phyloP scores from a whole-genome alignment of 495 filamentous ascomycete species.

The Penicillium ucsense region DNA sequence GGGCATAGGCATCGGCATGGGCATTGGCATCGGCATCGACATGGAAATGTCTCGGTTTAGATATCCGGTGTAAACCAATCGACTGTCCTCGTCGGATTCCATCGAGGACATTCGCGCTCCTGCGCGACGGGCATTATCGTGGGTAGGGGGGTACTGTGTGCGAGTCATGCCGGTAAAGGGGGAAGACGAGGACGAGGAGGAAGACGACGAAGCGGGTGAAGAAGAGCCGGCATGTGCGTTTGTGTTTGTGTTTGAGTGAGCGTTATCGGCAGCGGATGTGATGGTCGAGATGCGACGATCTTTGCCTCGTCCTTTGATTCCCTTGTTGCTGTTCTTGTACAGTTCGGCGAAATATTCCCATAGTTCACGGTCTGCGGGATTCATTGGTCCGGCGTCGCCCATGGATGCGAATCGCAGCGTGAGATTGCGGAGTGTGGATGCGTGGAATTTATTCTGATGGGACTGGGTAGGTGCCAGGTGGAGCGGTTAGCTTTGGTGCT shows the following conservation, averaged over 20 bases:
- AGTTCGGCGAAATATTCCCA: slow-evolving; percentile 79
- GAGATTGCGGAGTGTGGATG: slow-evolving; percentile 57
- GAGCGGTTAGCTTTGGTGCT: slow-evolving; percentile 1
- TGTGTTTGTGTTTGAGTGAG: too few species aligned
- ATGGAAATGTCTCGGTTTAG: slow-evolving; percentile 5
- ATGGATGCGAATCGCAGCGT: slow-evolving; percentile 64
- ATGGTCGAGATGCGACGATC: slow-evolving; percentile 47
- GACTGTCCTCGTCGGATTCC: slow-evolving; percentile 19
- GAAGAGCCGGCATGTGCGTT: too few species aligned
- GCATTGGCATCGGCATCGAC: too few species aligned
- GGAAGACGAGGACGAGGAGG: too few species aligned
- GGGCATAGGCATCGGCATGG: too few species aligned
- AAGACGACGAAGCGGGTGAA: too few species aligned
- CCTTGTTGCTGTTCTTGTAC: slow-evolving; percentile 93
- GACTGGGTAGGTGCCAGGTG: slow-evolving; percentile 50
- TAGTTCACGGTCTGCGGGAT: slow-evolving; percentile 61
- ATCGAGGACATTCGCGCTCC: slow-evolving; percentile 10
- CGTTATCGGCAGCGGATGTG: not conserved
- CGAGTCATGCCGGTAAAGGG: not conserved
- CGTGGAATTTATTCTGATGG: slow-evolving; percentile 91
- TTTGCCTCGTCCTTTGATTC: slow-evolving; percentile 87
- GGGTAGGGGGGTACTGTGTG: not conserved
- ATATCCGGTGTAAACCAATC: slow-evolving; percentile 23
- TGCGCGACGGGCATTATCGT: not conserved
- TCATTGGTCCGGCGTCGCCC: slow-evolving; percentile 50